phyloP scores from a whole-genome alignment of 176 grass and related monocot species.

The Zoysia pacifica region DNA sequence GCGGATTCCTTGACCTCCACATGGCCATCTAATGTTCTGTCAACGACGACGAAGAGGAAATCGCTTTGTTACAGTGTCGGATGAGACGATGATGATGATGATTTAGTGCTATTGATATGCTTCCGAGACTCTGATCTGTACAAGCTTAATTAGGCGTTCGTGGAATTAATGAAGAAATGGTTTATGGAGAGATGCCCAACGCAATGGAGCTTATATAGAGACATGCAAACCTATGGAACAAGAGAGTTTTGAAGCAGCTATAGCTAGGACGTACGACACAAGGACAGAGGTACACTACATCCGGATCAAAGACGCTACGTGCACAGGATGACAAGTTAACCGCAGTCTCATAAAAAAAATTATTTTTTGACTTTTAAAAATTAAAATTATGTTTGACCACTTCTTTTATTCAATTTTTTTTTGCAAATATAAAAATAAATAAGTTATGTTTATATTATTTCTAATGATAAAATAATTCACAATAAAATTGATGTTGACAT shows the following conservation, averaged over 20 bases:
- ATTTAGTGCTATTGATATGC: background rate
- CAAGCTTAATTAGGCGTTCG: background rate
- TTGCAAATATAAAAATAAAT: too few relatives aligned
- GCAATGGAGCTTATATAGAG: background rate
- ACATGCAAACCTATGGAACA: too few relatives aligned
- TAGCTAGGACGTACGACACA: background rate
- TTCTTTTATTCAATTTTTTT: too few relatives aligned
- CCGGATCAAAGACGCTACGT: slow-evolving; percentile 7
- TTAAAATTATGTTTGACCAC: too few relatives aligned
- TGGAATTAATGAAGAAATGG: background rate
- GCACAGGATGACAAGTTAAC: background rate
- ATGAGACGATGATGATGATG: too few relatives aligned
- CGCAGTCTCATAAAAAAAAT: too few relatives aligned
- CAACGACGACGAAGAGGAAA: background rate
- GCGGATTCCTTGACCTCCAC: background rate
- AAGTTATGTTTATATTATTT: too few relatives aligned
- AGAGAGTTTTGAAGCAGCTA: background rate
- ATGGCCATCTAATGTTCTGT: background rate
- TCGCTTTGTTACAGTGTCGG: background rate
- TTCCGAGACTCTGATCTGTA: background rate
- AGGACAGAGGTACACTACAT: background rate
- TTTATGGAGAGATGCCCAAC: background rate
- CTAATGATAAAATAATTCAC: too few relatives aligned
- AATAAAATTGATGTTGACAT: background rate
- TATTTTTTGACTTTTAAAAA: too few relatives aligned